Evolutionary conservation across 2,329 filamentous ascomycete genomes (phyloP), one percentile per base, ranked within the genome.

Genomic region (Botrytis medusae): DNA sequence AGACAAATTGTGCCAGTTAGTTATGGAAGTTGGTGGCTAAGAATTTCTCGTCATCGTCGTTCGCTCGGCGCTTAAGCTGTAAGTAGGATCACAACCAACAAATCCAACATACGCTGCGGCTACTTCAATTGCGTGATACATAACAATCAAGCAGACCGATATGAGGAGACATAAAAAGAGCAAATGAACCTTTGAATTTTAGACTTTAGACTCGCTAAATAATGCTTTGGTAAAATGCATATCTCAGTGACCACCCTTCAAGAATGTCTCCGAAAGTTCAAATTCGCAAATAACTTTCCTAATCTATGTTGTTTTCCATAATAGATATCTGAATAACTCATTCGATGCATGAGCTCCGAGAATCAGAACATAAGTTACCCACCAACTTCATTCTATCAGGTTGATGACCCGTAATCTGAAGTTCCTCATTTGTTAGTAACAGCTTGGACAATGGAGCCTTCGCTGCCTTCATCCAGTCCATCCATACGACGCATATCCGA

Each of bases 401-500:
- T 22, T 34, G 29, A 16, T 34, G 20, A 25, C 16, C 20, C 12
- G 5, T 16, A 14, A 2, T 18, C 25, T 16, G 37, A 16, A 9
- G 5, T 29, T 10, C 63, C 63, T 18, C 48, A 72, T 22, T 51
- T 70, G 64, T 81, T 79, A 0, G 65, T 68, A 4, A 81, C 79
- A 10, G 77, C 78, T 63, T 78, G 29, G 14, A 82, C 79, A 72
- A 81, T 79, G 12, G 78, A 78, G 1, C 86, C 87, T 9, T 81
- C 81, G 12, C 79, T 80, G 42, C 84, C 86, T 77, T 87, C 82
- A 74, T 89, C 86, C 65, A 89, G 78, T 5, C 76, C 82, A 80
- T 90, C 83, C 67, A 91, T 78, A 44, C 80, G 80, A 51, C 79
- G 78, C 87, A 93, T 89, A 73, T 92, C 90, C 12, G 87, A 85